Evolutionary conservation across 2,329 filamentous ascomycete species (phyloP), one percentile per base, ranked within the genome.

Genomic region (Fusarium redolens): DNA sequence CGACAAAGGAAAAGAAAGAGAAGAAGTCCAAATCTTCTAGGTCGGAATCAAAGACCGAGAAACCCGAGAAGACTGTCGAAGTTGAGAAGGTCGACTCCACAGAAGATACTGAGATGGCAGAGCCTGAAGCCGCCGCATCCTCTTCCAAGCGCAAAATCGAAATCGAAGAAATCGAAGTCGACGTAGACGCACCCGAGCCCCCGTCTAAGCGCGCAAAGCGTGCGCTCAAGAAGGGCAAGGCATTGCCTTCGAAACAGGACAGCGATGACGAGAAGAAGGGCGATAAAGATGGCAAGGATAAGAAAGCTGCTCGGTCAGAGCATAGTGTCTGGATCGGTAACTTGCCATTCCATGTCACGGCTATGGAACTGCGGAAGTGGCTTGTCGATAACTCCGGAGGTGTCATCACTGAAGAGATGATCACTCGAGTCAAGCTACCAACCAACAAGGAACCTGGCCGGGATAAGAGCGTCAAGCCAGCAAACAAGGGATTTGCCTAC

Each of bases 291-390:
- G 79, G 83, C 62, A 83, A 83, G 67, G 82, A 83, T 33, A 81
- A 81, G 69, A 81, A 82, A 71, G 77, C 88, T 73, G 84, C 86
- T 75, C 92, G 94, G 67, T 96, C 94, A 14, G 91, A 93, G 22
- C 91, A 94, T 82, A 94, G 95, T 70, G 90, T 99, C 74, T 99
- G 96, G 96, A 93, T 99, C 76, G 96, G 97, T 77, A 99, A 99
- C 82, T 84, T 99, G 71, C 90, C 93, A n/a, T 99, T 96, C 86
- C 90, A 89, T 51, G 86, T 92, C 44, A 96, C 92, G 48, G 91
- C 92, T 66, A 85, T 89, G 17, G 91, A 94, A 70, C 85, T 99
- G 54, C 91, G 92, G 78, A 89, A 88, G 68, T 98, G 97, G 88
- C 85, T 99, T n/a, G 88, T 92, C 38, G 88, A 91, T 41, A 90